Percentiles rank a stretch among this genome's conserved stretches.
These are phyloP conservation scores for Diplotaxis tenuifolia DNA, from an alignment of 345 rosid species.

Conservation along the genomic window DNA sequence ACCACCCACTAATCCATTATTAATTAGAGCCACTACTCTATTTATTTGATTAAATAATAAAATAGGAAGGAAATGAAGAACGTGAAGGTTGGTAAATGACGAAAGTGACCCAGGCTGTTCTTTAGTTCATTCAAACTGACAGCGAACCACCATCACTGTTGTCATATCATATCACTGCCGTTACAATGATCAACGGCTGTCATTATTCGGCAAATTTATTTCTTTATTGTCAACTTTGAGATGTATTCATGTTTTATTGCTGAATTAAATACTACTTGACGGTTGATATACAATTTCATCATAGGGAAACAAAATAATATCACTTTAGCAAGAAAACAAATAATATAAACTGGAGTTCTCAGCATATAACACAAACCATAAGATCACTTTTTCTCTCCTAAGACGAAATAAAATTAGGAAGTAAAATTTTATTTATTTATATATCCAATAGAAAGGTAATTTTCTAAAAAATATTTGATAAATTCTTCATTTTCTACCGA, in stretches of 20 bases:
- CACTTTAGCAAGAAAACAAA: not conserved
- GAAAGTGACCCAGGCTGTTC: conserved; percentile 30
- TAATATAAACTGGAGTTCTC: not conserved
- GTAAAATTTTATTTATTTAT: not conserved
- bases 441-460: not conserved
- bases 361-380: not conserved
- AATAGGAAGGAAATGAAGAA: conserved; percentile 9
- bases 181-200: conserved; percentile 2
- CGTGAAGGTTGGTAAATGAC: conserved; percentile 37
- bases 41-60: not conserved
- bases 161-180: not conserved
- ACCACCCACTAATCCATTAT: conserved; percentile 16
- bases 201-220: not conserved
- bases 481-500: no score
- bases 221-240: no score
- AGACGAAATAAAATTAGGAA: not conserved
- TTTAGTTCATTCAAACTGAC: conserved; percentile 25
- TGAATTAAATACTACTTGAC: not conserved
- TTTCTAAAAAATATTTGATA: no score
- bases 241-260: not conserved
- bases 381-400: not conserved
- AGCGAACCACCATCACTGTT: conserved; percentile 20
- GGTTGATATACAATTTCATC: not conserved
- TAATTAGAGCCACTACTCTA: not conserved
- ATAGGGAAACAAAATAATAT: not conserved